A percentile compares a stretch with the other conserved stretches of the same genome.
These are phyloP conservation scores for Nyctanthes arbortristis DNA, from an alignment of 257 asterid species.

Conservation along the genomic window DNA sequence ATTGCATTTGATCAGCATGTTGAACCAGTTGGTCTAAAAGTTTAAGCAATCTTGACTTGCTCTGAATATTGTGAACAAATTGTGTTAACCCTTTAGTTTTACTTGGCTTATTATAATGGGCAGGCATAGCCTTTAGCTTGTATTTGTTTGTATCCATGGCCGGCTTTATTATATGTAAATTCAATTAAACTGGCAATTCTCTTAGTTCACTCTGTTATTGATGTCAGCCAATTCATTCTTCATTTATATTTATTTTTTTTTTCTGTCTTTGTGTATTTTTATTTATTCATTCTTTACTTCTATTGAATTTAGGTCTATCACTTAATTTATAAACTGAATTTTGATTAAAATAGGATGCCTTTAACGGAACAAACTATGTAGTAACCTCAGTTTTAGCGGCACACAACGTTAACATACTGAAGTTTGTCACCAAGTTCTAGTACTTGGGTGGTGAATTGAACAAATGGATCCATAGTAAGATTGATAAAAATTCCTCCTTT, in stretches of 20 bases:
- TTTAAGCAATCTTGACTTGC: neutral
- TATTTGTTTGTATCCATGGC: neutral
- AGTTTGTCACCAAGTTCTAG: neutral
- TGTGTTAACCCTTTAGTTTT: neutral
- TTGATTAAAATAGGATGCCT: neutral
- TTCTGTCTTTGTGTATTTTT: no score
- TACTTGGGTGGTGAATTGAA: no score
- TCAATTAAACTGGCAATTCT: no score
- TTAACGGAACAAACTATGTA: neutral
- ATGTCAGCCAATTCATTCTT: no score
- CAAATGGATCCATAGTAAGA: neutral
- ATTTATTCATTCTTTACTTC: no score
- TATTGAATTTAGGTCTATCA: no score
- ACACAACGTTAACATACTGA: neutral
- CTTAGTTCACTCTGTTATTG: no score
- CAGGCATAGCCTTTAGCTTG: neutral
- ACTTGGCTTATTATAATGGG: no score
- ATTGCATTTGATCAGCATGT: no score
- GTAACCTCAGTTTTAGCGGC: neutral
- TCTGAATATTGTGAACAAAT: neutral
- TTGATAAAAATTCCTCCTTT: no score
- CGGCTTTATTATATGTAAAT: no score
- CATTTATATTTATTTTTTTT: no score
- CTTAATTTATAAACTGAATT: neutral
- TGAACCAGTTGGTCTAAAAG: neutral